A percentile compares a stretch with the other conserved stretches of the same genome.
phyloP scores from a whole-genome alignment of 192 early-diverging fungal species.

The Geranomyces michiganensis region DNA sequence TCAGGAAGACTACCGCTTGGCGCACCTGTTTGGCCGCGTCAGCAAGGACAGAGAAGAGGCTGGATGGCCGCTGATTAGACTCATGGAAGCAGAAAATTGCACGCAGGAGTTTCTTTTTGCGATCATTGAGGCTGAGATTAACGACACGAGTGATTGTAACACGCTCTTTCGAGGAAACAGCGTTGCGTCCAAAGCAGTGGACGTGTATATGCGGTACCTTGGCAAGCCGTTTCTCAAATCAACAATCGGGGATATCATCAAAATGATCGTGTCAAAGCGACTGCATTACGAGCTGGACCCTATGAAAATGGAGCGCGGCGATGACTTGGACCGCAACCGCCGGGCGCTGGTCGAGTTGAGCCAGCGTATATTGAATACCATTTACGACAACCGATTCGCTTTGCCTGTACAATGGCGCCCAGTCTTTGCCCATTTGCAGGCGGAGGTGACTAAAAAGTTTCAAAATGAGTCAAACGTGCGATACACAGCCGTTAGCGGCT shows the following conservation, averaged over 20 bases:
- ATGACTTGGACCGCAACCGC: constrained; percentile 20
- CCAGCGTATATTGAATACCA: constrained; percentile 21
- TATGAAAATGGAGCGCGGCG: constrained; percentile 20
- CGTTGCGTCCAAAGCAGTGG: constrained; percentile 39
- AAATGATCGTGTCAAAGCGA: constrained; percentile 27
- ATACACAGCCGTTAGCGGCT: constrained; percentile 51
- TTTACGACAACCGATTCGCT: constrained; percentile 27
- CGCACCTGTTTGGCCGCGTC: constrained; percentile 34
- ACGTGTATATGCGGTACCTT: constrained; percentile 36
- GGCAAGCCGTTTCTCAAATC: constrained; percentile 26
- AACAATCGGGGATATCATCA: constrained; percentile 25
- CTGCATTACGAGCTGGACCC: constrained; percentile 33
- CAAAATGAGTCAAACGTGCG: constrained; percentile 23
- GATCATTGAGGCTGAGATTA: constrained; percentile 26
- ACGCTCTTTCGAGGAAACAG: constrained; percentile 33
- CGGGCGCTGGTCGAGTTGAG: constrained; percentile 9
- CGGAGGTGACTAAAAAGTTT: constrained; percentile 22
- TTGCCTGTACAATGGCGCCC: constrained; percentile 27
- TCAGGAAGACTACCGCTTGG: constrained; percentile 17
- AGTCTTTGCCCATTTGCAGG: constrained; percentile 24
- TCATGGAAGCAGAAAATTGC: constrained; percentile 17
- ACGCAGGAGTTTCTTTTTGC: constrained; percentile 17
- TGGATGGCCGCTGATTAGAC: constrained; percentile 25
- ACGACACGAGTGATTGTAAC: constrained; percentile 29
- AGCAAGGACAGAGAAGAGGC: constrained; percentile 38